Evolutionary conservation across 441 rosid genomes (phyloP).

Genomic region (Breynia disticha): DNA sequence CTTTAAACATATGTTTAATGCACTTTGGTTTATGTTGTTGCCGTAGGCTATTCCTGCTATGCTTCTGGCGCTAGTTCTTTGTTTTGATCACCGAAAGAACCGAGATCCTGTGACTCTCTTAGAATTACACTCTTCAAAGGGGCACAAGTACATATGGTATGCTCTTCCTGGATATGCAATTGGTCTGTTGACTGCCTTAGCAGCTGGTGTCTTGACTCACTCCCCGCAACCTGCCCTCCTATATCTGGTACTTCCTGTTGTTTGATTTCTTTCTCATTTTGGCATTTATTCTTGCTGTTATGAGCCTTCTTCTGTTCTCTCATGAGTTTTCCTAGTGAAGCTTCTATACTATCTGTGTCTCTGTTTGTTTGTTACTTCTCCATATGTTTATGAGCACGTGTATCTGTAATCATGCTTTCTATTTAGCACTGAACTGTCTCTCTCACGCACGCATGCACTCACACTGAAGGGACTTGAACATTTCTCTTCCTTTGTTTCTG

Average conservation of each 20-base stretch:
- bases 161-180: constrained; percentile 84
- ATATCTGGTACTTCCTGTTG: constrained; percentile 54
- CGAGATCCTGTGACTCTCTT: constrained; percentile 58
- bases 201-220: constrained; percentile 74
- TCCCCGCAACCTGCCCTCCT: constrained; percentile 92
- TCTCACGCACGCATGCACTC: no score
- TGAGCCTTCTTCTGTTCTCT: background rate
- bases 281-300: background rate
- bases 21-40: constrained; percentile 3
- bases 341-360: no score
- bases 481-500: no score
- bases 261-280: background rate
- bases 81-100: constrained; percentile 78
- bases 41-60: constrained; percentile 89
- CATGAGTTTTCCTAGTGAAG: no score
- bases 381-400: no score
- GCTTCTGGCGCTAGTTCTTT: constrained; percentile 78
- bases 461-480: no score
- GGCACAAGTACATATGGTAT: constrained; percentile 78
- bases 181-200: constrained; percentile 69
- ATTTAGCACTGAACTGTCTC: no score
- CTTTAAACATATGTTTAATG: background rate
- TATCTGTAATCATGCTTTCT: no score
- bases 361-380: no score
- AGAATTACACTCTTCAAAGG: constrained; percentile 65